phyloP scores from a whole-genome alignment of 2,329 filamentous ascomycete genomes.

The Colletotrichum camelliae region DNA sequence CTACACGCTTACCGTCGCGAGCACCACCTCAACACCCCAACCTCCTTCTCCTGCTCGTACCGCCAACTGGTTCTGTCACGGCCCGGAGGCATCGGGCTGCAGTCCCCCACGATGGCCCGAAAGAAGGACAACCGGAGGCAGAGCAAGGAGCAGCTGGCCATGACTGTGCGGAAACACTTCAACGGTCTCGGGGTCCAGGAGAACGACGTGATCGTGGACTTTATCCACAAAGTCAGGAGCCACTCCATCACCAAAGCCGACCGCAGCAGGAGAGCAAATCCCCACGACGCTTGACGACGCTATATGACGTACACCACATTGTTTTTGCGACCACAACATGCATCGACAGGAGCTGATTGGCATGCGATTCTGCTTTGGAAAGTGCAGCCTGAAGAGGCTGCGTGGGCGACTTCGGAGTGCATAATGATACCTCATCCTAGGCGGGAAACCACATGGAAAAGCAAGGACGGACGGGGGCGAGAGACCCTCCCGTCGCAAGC shows the following conservation, averaged over 20 bases:
- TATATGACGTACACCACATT: not conserved
- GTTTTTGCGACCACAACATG: not conserved
- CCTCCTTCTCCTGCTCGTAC: conserved; percentile 70
- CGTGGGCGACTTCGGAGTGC: conserved; percentile 19
- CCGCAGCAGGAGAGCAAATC: conserved; percentile 6
- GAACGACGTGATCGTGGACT: conserved; percentile 82
- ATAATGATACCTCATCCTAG: conserved; percentile 22
- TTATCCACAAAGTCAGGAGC: conserved; percentile 69
- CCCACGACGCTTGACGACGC: conserved; percentile 13
- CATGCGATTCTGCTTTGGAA: not conserved
- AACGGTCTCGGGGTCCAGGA: conserved; percentile 81
- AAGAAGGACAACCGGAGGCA: conserved; percentile 69
- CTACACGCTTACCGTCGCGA: conserved; percentile 79
- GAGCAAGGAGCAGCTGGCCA: conserved; percentile 74
- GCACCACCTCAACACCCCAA: conserved; percentile 73
- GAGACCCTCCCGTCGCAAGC: not conserved
- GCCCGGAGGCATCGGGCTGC: conserved; percentile 68
- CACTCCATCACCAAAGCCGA: conserved; percentile 21
- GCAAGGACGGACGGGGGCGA: not conserved
- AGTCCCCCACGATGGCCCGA: conserved; percentile 78
- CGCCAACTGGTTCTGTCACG: conserved; percentile 66
- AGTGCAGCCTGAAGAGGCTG: not conserved
- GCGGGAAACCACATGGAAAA: not conserved
- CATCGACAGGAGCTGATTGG: not conserved
- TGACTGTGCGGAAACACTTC: conserved; percentile 81